A percentile compares a stretch with the other conserved stretches of the same genome.
Evolutionary conservation across 2,329 filamentous ascomycete species (phyloP).

Genomic region (Fusarium tanahbumbuense): DNA sequence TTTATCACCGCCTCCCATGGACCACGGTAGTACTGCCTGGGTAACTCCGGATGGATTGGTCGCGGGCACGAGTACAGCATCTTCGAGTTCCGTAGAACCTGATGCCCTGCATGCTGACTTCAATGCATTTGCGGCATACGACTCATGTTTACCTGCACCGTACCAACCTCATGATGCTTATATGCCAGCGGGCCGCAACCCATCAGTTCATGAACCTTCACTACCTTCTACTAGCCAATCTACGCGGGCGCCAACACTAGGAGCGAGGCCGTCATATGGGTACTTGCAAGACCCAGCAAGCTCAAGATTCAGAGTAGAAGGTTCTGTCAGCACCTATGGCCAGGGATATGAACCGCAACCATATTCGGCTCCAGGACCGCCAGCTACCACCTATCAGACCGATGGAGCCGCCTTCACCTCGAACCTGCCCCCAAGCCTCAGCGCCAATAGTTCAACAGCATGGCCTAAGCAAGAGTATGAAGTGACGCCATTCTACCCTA

Average conservation of each 20-base stretch:
- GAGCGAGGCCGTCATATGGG: slow-evolving; percentile 38
- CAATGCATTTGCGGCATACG: slow-evolving; percentile 62
- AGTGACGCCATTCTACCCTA: slow-evolving; percentile 39
- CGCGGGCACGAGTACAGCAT: slow-evolving; percentile 45
- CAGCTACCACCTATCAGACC: slow-evolving; percentile 35
- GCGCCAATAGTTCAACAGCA: slow-evolving; percentile 20
- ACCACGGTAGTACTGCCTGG: slow-evolving; percentile 57
- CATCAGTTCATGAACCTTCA: slow-evolving; percentile 36
- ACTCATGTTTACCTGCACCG: slow-evolving; percentile 53
- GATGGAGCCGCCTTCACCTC: slow-evolving; percentile 38
- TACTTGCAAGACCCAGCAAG: slow-evolving; percentile 41
- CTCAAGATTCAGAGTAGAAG: slow-evolving; percentile 38
- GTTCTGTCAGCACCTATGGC: slow-evolving; percentile 33
- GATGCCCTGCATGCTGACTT: slow-evolving; percentile 63
- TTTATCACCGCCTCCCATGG: slow-evolving; percentile 52
- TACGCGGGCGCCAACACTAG: slow-evolving; percentile 29
- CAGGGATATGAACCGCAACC: slow-evolving; percentile 38
- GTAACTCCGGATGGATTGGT: slow-evolving; percentile 55
- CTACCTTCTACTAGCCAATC: slow-evolving; percentile 35
- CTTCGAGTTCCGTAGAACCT: slow-evolving; percentile 57
- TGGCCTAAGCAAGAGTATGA: slow-evolving; percentile 46
- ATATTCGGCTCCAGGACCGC: slow-evolving; percentile 36
- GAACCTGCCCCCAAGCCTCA: slow-evolving; percentile 33
- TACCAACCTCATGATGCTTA: slow-evolving; percentile 62
- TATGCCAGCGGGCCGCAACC: slow-evolving; percentile 50